A percentile compares a stretch with the other conserved stretches of the same genome.
phyloP scores from a whole-genome alignment of 2,329 filamentous ascomycete species.

The Grosmannia huntii region DNA sequence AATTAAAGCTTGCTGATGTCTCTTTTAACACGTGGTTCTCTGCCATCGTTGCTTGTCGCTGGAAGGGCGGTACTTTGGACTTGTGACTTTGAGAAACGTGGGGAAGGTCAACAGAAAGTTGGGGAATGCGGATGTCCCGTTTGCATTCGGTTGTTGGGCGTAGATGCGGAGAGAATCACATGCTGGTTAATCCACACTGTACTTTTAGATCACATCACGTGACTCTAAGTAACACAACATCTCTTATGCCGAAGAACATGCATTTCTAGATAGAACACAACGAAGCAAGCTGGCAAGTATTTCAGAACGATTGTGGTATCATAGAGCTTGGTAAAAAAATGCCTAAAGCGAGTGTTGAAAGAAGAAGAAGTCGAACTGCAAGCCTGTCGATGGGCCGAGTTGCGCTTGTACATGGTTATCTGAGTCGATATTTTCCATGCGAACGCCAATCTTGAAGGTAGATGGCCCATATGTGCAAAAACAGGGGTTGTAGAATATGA shows the following conservation, averaged over 20 bases:
- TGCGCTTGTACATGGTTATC: not conserved
- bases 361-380: not conserved
- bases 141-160: too few species aligned
- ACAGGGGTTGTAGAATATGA: not conserved
- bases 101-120: too few species aligned
- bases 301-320: slow-evolving; percentile 2
- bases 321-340: not conserved
- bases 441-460: not conserved
- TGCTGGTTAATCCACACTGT: too few species aligned
- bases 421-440: not conserved
- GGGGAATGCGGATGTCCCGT: too few species aligned
- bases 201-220: not conserved
- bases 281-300: not conserved
- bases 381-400: not conserved
- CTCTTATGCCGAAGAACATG: not conserved
- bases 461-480: slow-evolving; percentile 1
- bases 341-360: not conserved
- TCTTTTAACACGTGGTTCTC: not conserved
- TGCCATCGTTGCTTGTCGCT: not conserved
- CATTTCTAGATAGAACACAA: not conserved
- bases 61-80: too few species aligned
- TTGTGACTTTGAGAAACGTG: too few species aligned
- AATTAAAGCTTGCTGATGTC: not conserved
- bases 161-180: too few species aligned
- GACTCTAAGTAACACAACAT: too few species aligned